Percentiles rank a stretch among this genome's conserved stretches.
phyloP scores from a whole-genome alignment of 2,329 filamentous ascomycete species.

The Ceratocystis albifundus region DNA sequence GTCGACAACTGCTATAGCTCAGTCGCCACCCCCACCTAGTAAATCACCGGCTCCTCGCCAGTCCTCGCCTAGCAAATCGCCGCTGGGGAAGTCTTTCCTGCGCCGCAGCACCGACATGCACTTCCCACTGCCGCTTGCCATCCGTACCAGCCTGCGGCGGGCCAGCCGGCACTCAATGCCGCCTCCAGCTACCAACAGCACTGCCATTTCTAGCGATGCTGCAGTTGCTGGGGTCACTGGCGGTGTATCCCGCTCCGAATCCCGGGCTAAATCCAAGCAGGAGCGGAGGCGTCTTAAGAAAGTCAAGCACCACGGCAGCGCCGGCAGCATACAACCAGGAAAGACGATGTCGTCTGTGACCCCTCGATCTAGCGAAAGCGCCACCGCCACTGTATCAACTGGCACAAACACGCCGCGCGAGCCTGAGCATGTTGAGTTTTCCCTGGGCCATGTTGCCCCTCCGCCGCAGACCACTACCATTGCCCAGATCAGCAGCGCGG shows the following conservation, averaged over 20 bases:
- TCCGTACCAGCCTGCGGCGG: neutral
- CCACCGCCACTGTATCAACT: neutral
- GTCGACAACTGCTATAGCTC: neutral
- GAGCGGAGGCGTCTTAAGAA: neutral
- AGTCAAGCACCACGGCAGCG: neutral
- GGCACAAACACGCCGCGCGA: neutral
- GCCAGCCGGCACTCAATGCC: conserved; percentile 7
- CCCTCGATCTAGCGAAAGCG: neutral
- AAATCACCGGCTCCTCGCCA: neutral
- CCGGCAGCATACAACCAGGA: neutral
- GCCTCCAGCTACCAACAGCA: neutral
- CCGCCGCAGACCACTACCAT: conserved; percentile 34
- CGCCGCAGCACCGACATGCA: conserved; percentile 19
- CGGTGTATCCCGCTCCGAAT: neutral
- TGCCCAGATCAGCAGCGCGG: conserved; percentile 31
- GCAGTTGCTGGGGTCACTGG: neutral
- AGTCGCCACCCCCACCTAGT: neutral
- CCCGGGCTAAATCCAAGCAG: neutral
- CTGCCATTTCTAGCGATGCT: neutral
- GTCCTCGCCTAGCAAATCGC: neutral
- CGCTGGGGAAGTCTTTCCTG: neutral
- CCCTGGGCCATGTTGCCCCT: conserved; percentile 4
- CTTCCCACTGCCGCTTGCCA: conserved; percentile 13
- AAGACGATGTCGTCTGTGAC: neutral
- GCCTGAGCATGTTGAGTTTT: conserved; percentile 1